Conservation (phyloP, 1,139 yeast genomes). For the Waltiozyma sp. region DNA sequence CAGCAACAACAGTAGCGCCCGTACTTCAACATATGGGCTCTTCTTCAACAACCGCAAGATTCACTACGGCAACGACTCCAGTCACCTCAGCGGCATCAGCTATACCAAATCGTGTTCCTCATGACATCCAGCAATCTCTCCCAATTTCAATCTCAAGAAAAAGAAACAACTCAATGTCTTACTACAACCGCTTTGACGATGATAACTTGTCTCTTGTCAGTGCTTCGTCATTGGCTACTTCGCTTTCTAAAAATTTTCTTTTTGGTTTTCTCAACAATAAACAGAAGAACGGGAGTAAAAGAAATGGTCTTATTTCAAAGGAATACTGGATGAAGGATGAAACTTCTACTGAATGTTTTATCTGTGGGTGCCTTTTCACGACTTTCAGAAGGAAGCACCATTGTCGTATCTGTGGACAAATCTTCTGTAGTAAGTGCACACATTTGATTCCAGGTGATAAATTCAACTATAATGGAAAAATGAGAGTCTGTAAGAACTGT, state of each 20-base stretch:
- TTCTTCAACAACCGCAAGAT: conserved; percentile 4
- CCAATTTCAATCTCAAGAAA: conserved; percentile 14
- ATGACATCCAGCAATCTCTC: conserved; percentile 2
- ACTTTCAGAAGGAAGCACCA: conserved; percentile 86
- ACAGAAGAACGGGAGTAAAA: conserved; percentile 21
- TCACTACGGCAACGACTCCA: neutral
- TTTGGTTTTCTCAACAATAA: conserved; percentile 36
- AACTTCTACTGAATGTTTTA: conserved; percentile 70
- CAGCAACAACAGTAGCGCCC: conserved; percentile 3
- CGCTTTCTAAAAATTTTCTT: conserved; percentile 30
- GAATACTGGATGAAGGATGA: conserved; percentile 93
- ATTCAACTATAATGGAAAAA: conserved; percentile 56
- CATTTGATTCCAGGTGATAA: conserved; percentile 64
- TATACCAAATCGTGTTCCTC: conserved; percentile 9
- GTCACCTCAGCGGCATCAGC: conserved; percentile 9
- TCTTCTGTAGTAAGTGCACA: conserved; percentile 85
- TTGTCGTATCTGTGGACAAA: conserved; percentile 92
- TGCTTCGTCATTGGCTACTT: conserved; percentile 28
- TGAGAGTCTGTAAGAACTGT: conserved; percentile 76
- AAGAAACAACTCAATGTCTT: conserved; percentile 9
- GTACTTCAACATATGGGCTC: neutral
- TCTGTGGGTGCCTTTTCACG: conserved; percentile 63
- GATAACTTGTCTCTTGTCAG: conserved; percentile 17
- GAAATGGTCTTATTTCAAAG: conserved; percentile 35
- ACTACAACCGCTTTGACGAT: conserved; percentile 16